Evolutionary conservation across 2,329 filamentous ascomycete genomes (phyloP).

Genomic region (Colletotrichum falcatum): DNA sequence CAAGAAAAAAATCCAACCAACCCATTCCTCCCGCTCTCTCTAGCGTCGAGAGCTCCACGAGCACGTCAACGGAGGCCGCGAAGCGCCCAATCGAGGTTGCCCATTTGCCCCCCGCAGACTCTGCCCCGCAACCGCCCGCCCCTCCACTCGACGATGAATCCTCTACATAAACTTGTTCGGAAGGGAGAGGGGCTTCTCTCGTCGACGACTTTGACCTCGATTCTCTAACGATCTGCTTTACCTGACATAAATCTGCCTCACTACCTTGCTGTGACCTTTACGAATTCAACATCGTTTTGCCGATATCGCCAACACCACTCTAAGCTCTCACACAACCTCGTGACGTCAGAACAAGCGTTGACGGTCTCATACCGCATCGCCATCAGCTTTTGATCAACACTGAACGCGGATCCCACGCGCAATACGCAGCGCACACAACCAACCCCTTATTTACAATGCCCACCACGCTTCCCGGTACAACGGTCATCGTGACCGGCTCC

Average conservation of each 20-base stretch:
- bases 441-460: not conserved
- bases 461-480: slow-evolving; percentile 43
- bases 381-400: no score
- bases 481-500: slow-evolving; percentile 50
- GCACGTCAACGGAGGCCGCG: slow-evolving; percentile 3
- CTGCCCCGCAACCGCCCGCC: slow-evolving; percentile 17
- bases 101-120: slow-evolving; percentile 5
- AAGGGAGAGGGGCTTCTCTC: not conserved
- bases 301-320: not conserved
- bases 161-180: slow-evolving; percentile 11
- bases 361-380: not conserved
- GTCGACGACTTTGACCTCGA: not conserved
- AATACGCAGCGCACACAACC: no score
- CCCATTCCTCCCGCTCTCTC: not conserved
- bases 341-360: not conserved
- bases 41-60: slow-evolving; percentile 12
- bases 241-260: not conserved
- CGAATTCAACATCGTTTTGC: not conserved
- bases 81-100: slow-evolving; percentile 12
- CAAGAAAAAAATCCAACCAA: not conserved
- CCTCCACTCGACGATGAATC: slow-evolving; percentile 13
- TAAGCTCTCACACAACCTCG: not conserved
- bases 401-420: not conserved
- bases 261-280: not conserved
- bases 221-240: not conserved